These are phyloP conservation scores for Aspergillus carlsbadensis DNA, from an alignment of 495 filamentous ascomycete species.

Conservation along the genomic window DNA sequence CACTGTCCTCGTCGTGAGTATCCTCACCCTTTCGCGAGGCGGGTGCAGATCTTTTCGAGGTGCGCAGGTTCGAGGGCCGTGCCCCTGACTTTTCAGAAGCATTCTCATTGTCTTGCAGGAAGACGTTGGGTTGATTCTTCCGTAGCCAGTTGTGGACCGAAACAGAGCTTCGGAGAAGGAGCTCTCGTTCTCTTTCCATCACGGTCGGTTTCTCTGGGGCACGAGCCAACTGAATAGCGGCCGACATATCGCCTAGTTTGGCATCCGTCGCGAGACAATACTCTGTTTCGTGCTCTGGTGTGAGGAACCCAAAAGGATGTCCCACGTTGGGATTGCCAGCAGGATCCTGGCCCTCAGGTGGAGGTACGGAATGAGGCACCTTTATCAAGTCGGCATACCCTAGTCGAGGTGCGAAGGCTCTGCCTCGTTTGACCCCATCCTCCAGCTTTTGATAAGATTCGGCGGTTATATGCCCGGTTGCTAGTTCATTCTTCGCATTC, in stretches of 20 bases:
- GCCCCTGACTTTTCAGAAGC: constrained; percentile 58
- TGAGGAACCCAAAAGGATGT: constrained; percentile 58
- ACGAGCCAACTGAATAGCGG: constrained; percentile 32
- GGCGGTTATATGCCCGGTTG: constrained; percentile 39
- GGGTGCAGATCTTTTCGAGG: constrained; percentile 39
- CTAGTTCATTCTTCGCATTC: constrained; percentile 44
- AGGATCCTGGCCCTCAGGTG: constrained; percentile 16
- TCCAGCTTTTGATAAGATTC: constrained; percentile 41
- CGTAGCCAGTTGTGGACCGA: constrained; percentile 91
- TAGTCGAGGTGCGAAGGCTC: constrained; percentile 36
- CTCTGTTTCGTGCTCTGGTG: constrained; percentile 76
- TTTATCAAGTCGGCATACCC: constrained; percentile 34
- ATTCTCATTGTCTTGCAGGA: constrained; percentile 76
- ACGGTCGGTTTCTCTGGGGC: constrained; percentile 40
- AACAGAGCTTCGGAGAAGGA: constrained; percentile 71
- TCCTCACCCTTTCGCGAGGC: constrained; percentile 50
- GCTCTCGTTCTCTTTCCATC: constrained; percentile 56
- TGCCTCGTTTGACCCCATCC: constrained; percentile 37
- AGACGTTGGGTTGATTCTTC: constrained; percentile 76
- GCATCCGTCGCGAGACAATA: constrained; percentile 71
- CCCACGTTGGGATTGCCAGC: constrained; percentile 20
- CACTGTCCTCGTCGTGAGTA: constrained; percentile 52
- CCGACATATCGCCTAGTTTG: constrained; percentile 53
- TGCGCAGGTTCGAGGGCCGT: constrained; percentile 38
- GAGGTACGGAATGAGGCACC: constrained; percentile 30